phyloP scores from a whole-genome alignment of 1,139 yeast genomes.

The Scheffersomyces cryptocercus region DNA sequence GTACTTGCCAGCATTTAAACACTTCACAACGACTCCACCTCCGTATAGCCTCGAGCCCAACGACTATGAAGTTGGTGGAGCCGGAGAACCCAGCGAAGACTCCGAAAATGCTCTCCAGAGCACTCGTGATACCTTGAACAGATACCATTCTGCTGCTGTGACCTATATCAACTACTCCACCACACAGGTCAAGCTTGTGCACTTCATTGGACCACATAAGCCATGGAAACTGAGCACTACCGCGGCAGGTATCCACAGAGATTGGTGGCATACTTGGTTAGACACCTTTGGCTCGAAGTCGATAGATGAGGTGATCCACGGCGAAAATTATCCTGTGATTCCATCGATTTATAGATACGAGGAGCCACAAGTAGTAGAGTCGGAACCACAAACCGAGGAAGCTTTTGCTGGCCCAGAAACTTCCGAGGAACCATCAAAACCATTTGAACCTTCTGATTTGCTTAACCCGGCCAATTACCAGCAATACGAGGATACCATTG shows the following conservation, averaged over 20 bases:
- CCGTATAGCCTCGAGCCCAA: background rate
- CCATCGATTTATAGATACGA: slow-evolving; percentile 2
- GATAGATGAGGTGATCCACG: slow-evolving; percentile 10
- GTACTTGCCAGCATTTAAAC: slow-evolving; percentile 74
- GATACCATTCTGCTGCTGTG: slow-evolving; percentile 29
- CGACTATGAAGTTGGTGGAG: slow-evolving; percentile 2
- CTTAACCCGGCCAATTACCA: slow-evolving; percentile 33
- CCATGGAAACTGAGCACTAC: slow-evolving; percentile 63
- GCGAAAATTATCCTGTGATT: slow-evolving; percentile 2
- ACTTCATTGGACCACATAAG: slow-evolving; percentile 77
- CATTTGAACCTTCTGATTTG: slow-evolving; percentile 19
- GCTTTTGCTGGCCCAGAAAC: slow-evolving; percentile 1
- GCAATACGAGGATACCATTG: slow-evolving; percentile 18
- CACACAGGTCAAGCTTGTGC: slow-evolving; percentile 58
- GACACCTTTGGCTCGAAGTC: slow-evolving; percentile 27
- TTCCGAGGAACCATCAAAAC: slow-evolving; percentile 6
- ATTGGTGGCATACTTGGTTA: slow-evolving; percentile 51
- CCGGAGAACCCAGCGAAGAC: slow-evolving; percentile 3
- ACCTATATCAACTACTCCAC: slow-evolving; percentile 19
- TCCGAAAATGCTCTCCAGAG: slow-evolving; percentile 7
- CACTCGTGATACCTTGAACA: slow-evolving; percentile 16
- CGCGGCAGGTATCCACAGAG: slow-evolving; percentile 22
- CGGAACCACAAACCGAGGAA: background rate
- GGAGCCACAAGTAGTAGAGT: slow-evolving; percentile 13
- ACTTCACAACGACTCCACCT: slow-evolving; percentile 39